Evolutionary conservation across 2,329 filamentous ascomycete species (phyloP), one percentile per base, ranked within the genome.

Genomic region (Plectosphaerella plurivora): DNA sequence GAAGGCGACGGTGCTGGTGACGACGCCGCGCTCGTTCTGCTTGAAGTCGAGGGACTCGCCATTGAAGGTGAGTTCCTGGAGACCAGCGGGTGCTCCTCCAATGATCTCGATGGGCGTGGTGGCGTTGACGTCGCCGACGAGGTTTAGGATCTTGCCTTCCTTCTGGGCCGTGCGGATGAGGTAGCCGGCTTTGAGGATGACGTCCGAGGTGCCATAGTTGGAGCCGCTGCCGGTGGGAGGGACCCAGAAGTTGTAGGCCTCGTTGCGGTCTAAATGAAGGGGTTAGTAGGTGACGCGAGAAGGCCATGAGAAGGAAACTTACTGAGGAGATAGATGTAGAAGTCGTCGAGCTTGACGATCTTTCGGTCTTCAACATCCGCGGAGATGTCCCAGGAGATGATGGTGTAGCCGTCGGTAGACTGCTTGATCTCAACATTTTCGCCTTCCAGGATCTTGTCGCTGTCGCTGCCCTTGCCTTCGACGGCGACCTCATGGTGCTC

Each of bases 71-170:
- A 84, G 61, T 0, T 65, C 68, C 2, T 77, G 75, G 1, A 81
- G 70, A 1, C 63, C 65, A 1, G 70, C 63, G 0, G 82, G 77
- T 0, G 81, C 84, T 4, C 86, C 83, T 4, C 86, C 84, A 33
- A 91, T 80, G 20, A 93, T 73, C 57, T 91, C 87, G 14, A 93
- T 67, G 0, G 79, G 61, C 0, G 84, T 84, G 0, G 87, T 90
- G 1, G 75, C 67, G 59, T 93, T 92, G 56, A 92, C 76, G 60
- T 94, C 89, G 3, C 86, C 89, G 4, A 79, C 80, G 3, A 93
- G 65, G 12, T 79, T 73, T 5, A 93, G 72, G 1, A 76, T 75
- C n/a, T 70, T 71, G 2, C 76, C 81, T 5, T 78, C 60, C 1
- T 86, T 65, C 3, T 75, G 74, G 0, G 84, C 84, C 0, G 78